Evolutionary conservation across 176 grass and related monocot species (phyloP), one percentile per base, ranked within the genome.

Genomic region (Guadua angustifolia): DNA sequence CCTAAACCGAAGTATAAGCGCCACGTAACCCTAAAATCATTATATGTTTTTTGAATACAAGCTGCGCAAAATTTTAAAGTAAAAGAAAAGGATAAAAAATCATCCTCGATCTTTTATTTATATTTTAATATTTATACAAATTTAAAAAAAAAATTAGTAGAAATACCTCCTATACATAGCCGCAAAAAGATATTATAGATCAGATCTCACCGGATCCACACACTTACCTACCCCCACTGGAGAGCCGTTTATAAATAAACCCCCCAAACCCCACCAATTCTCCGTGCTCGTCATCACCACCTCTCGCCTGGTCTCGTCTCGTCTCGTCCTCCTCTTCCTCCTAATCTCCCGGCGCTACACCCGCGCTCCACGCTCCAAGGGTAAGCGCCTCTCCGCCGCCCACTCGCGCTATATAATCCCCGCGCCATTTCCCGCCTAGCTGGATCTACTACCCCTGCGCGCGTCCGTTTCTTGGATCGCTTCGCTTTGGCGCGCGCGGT

Each of bases 351-450:
- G 88, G 55, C 55, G 83, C 88, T 21, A 52, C 82, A 53, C 51
- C 82, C 9, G 40, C 59, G 76, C 82, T 59, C 70, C 70, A 35
- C 88, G 64, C 56, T 72, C 72, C 88, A 64, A 72, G 57, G 83
- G 88, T 90, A 90, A 90, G 83, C 69, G 24, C 15, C 49, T 62
- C 75, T 44, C 82, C 82, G 69, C 82, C 82, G 47, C 76, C 74
- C 87, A 49, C 51, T 53, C 69, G 6, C 39, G 42, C 14, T 62
- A 47, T 33, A 21, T 40, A 74, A 26, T 24, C 11, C 9, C 14
- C 18, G 1, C 2, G 11, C 24, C 47, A 38, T 25, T 29, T 40
- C 3, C 49, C 14, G 66, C 6, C 43, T 70, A 40, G 29, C 25
- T 16, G 21, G 42, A 44, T 59, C 66, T 18, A 8, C 83, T 6